These are phyloP conservation scores for Rhodotorula sp. DNA, from an alignment of 1,284 basidiomycete genomes.

Conservation along the genomic window DNA sequence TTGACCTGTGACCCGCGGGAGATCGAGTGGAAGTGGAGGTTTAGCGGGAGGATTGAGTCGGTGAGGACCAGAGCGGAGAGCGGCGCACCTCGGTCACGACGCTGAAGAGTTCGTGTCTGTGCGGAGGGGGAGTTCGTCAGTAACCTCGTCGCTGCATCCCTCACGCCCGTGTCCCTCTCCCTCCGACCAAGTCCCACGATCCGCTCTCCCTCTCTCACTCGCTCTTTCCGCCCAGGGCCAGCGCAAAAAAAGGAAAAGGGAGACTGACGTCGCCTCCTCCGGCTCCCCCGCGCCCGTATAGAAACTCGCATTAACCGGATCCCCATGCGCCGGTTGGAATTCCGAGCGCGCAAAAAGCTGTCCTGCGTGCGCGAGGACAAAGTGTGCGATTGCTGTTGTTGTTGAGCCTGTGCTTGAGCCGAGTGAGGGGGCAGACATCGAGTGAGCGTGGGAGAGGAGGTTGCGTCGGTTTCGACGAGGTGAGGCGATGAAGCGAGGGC, in stretches of 20 bases:
- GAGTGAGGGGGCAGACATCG: not conserved
- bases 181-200: not conserved
- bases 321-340: conserved; percentile 14
- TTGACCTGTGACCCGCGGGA: conserved; percentile 34
- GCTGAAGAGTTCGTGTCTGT: conserved; percentile 39
- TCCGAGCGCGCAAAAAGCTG: not conserved
- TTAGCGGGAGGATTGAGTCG: not conserved
- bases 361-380: not conserved
- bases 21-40: not conserved
- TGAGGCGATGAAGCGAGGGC: no score
- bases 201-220: not conserved
- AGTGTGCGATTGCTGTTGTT: not conserved
- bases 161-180: no score
- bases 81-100: conserved; percentile 42
- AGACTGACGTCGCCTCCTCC: conserved; percentile 25
- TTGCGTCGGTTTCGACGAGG: no score
- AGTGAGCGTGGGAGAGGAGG: not conserved
- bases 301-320: conserved; percentile 14
- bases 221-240: not conserved
- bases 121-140: no score
- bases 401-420: not conserved
- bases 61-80: not conserved
- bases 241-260: not conserved
- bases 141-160: not conserved
- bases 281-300: conserved; percentile 25